A percentile compares a stretch with the other conserved stretches of the same genome.
These are phyloP conservation scores for Russula compacta DNA, from an alignment of 768 basidiomycete species.

Conservation along the genomic window DNA sequence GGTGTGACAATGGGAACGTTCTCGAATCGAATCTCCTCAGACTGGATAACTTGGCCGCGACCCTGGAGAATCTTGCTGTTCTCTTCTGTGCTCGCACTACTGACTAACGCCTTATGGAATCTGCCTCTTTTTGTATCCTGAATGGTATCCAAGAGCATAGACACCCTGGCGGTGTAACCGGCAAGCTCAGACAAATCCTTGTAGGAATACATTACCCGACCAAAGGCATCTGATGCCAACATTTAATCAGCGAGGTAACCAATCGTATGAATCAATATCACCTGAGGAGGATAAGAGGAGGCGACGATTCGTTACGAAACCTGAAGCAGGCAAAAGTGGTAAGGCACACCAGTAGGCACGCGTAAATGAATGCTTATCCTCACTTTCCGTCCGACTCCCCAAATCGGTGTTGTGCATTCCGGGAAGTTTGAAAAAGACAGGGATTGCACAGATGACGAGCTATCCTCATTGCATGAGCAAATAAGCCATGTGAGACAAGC, in stretches of 20 bases:
- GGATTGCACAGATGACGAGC: constrained; percentile 81
- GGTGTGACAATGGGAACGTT: constrained; percentile 93
- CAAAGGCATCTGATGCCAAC: constrained; percentile 69
- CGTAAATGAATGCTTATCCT: constrained; percentile 35
- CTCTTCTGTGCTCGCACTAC: constrained; percentile 60
- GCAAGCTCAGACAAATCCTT: constrained; percentile 94
- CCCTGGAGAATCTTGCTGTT: constrained; percentile 68
- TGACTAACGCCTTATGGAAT: constrained; percentile 83
- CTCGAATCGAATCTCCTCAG: constrained; percentile 87
- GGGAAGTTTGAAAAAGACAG: constrained; percentile 83
- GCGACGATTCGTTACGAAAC: constrained; percentile 94
- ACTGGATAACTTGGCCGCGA: constrained; percentile 70
- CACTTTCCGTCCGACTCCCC: constrained; percentile 85
- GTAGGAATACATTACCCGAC: constrained; percentile 94
- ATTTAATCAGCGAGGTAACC: background rate
- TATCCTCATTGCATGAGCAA: constrained; percentile 2
- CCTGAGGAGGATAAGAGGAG: constrained; percentile 82
- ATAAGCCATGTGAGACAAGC: background rate
- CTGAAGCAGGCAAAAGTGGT: constrained; percentile 24
- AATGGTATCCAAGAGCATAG: constrained; percentile 84
- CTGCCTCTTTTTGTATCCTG: constrained; percentile 73
- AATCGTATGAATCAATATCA: constrained; percentile 22
- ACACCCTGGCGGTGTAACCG: constrained; percentile 90
- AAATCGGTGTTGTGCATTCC: constrained; percentile 61
- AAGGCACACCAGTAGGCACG: background rate